Percentiles rank a stretch among this genome's conserved stretches.
phyloP scores from a whole-genome alignment of 1,284 basidiomycete species.

The Tetrapyrgos nigripes region DNA sequence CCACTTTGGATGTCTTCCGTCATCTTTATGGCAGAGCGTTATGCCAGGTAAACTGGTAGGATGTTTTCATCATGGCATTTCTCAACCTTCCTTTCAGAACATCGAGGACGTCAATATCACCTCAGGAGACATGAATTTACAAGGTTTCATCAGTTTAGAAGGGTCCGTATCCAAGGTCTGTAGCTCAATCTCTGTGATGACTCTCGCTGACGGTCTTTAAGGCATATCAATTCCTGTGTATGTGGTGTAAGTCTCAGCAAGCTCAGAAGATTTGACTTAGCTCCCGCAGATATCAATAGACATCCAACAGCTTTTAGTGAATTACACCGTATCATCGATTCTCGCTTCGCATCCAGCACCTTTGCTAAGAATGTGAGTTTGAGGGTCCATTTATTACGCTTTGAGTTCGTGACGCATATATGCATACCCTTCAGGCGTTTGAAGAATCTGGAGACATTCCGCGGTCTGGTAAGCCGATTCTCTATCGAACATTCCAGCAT shows the following conservation, averaged over 20 bases:
- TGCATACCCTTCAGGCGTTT: slow-evolving; percentile 57
- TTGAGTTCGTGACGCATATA: slow-evolving; percentile 2
- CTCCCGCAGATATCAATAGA: slow-evolving; percentile 78
- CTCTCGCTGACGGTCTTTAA: slow-evolving; percentile 37
- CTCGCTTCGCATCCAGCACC: slow-evolving; percentile 67
- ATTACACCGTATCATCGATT: slow-evolving; percentile 74
- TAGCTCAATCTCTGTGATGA: slow-evolving; percentile 5
- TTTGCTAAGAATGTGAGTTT: slow-evolving; percentile 70
- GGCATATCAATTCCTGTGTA: slow-evolving; percentile 87
- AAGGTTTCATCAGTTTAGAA: slow-evolving; percentile 84
- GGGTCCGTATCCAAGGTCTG: slow-evolving; percentile 76
- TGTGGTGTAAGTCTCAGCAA: slow-evolving; percentile 29
- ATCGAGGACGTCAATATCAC: slow-evolving; percentile 67
- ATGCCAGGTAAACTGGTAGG: slow-evolving; percentile 56
- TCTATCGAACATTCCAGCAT: neutral
- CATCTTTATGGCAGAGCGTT: slow-evolving; percentile 72
- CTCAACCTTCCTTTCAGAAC: slow-evolving; percentile 48
- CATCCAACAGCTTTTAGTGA: slow-evolving; percentile 75
- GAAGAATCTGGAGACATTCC: slow-evolving; percentile 63
- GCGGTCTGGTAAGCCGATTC: slow-evolving; percentile 47
- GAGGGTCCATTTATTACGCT: neutral
- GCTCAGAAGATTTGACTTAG: slow-evolving; percentile 11
- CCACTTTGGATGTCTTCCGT: slow-evolving; percentile 67
- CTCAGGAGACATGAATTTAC: slow-evolving; percentile 58
- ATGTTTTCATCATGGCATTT: slow-evolving; percentile 16